Conservation (phyloP, 352 stramenopile species). For the Halophytophthora polymorphica region DNA sequence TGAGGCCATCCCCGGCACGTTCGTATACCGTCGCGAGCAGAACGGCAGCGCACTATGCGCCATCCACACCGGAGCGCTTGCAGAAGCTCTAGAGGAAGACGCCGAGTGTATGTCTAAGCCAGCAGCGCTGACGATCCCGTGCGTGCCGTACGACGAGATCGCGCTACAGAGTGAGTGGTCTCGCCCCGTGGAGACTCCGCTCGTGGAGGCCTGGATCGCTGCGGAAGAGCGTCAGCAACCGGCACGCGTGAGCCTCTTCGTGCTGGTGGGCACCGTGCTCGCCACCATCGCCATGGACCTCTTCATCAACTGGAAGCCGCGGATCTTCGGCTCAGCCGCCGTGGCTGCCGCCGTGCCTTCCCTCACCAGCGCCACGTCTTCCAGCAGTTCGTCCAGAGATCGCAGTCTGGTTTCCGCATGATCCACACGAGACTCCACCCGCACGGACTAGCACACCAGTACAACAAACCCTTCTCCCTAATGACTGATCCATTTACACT, state of each 20-base stretch:
- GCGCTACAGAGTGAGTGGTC: conserved; percentile 22
- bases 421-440: too few relatives aligned
- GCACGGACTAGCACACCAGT: too few relatives aligned
- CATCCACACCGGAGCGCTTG: too few relatives aligned
- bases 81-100: too few relatives aligned
- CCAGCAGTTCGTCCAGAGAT: too few relatives aligned
- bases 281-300: conserved; percentile 22
- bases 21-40: too few relatives aligned
- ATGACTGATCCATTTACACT: too few relatives aligned
- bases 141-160: conserved; percentile 10
- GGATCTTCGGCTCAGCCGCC: conserved; percentile 5
- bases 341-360: conserved; percentile 13
- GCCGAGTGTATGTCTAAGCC: conserved; percentile 1
- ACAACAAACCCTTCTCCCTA: too few relatives aligned
- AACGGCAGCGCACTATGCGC: too few relatives aligned
- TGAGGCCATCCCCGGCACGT: too few relatives aligned
- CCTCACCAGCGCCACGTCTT: conserved; percentile 18
- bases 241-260: conserved; percentile 20
- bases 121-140: conserved; percentile 22
- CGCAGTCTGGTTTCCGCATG: conserved; percentile 1
- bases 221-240: conserved; percentile 22
- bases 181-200: conserved; percentile 13
- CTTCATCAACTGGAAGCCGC: conserved; percentile 22
- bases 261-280: conserved; percentile 22
- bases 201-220: conserved; percentile 19